Conservation (phyloP, 2,329 filamentous ascomycete species). For the Hortaea werneckii region DNA sequence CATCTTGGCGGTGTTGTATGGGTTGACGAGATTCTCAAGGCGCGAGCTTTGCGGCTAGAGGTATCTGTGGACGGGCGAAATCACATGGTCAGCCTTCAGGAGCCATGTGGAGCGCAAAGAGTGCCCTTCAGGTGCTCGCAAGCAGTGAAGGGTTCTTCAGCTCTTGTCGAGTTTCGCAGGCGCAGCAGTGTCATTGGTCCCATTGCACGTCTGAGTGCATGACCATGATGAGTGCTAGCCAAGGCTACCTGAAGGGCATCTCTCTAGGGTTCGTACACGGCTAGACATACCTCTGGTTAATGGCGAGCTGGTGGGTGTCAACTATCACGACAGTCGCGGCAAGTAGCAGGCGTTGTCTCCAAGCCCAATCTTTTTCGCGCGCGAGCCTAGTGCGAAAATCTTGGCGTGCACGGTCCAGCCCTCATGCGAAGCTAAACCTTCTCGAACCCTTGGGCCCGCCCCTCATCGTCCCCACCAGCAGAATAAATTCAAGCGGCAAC, state of each 20-base stretch:
- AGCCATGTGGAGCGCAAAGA: slow-evolving; percentile 55
- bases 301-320: slow-evolving; percentile 1
- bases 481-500: neutral
- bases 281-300: slow-evolving; percentile 26
- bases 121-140: slow-evolving; percentile 43
- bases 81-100: slow-evolving; percentile 49
- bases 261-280: slow-evolving; percentile 9
- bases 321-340: too few species aligned
- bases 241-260: slow-evolving; percentile 44
- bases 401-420: slow-evolving; percentile 1
- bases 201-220: too few species aligned
- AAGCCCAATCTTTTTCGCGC: neutral
- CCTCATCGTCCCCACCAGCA: neutral
- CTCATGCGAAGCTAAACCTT: neutral
- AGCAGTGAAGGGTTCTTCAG: slow-evolving; percentile 52
- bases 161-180: slow-evolving; percentile 40
- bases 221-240: slow-evolving; percentile 33
- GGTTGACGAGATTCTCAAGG: slow-evolving; percentile 65
- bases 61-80: slow-evolving; percentile 40
- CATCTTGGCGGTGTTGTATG: slow-evolving; percentile 65
- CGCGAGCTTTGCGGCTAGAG: slow-evolving; percentile 46
- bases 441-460: neutral
- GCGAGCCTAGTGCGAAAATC: neutral
- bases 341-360: too few species aligned
- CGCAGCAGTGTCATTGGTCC: slow-evolving; percentile 35